Base-by-base conservation (phyloP, 176 grass and related monocot species). In the Paspalum notatum region DNA sequence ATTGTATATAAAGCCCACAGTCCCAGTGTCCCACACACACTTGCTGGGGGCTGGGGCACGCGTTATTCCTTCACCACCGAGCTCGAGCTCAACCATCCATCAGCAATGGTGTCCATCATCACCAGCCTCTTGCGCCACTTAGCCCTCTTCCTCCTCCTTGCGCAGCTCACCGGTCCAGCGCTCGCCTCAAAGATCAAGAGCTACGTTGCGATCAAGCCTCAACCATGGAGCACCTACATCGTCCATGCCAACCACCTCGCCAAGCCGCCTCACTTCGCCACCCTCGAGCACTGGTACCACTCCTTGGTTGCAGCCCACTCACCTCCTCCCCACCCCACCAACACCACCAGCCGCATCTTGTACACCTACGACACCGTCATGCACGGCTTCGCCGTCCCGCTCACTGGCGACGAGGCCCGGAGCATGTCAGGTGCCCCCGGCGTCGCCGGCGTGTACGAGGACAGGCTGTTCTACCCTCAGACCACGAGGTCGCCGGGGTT, bases 401-500 rank as follows among this genome's bases (percentile, higher is more conserved):
- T 85, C 38, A 64, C 57, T 8, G 76, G 26, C 17, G 43, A 46
- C 24, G 84, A 87, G 50, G 77, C 62, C 16, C 39, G 41, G 46
- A 9, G 4, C 26, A 32, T 87, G 45, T 64, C 77, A 17, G 5
- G 10, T 27, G 21, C 71, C 8, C n/a, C 66, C 4, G 68, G 84
- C 57, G 77, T 82, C 16, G 9, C 54, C 37, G 84, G 47, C 16
- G 47, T 87, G 12, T 59, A 68, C 70, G 0, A 66, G 42, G 21
- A 75, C 61, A 15, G 56, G 27, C 0, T 45, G 22, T 7, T 75
- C 6, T 17, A 66, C 2, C 32, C 24, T 37, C 84, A 56, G 4
- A 82, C 77, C 20, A 87, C 84, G 11, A 64, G 77, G 58, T 87
- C 83, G 8, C 65, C 75, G 40, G 53, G 77, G 12, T 85, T 87